Base-by-base conservation (phyloP, 371 early-diverging fungal genomes). In the Capniomyces stellatus region DNA sequence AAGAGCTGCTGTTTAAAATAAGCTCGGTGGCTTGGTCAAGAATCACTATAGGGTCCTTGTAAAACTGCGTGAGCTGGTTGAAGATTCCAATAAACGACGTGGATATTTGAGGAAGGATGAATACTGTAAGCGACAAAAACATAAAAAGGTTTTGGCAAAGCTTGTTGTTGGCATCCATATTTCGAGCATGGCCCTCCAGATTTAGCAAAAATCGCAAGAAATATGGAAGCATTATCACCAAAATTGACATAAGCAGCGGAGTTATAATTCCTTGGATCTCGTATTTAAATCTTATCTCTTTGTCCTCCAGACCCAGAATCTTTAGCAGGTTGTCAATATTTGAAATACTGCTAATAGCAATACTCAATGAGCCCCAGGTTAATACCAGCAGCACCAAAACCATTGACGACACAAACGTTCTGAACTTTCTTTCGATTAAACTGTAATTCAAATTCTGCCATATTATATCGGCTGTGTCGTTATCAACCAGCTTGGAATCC, bases 111-210 rank as follows among this genome's bases (percentile, higher is more conserved):
- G 49, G 49, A 24, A 49, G 49, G 10, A 49, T 27, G 28, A 49
- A 78, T 13, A 89, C 80, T 72, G 85, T 83, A 61, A 88, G 67
- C 51, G 87, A 76, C 64, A 81, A 71, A 65, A 89, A 89, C 59
- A 79, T 74, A 64, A 77, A 89, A 69, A 78, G 87, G 48, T 81
- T 80, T 56, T 74, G 64, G 48, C 79, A 61, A 41, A 78, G 56
- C 0, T 71, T 72, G 30, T 77, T 56, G 47, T 82, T 76, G 29
- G 86, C 76, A 52, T 72, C 71, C 28, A 75, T 74, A 40, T 71
- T 57, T 29, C 76, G 72, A 35, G 77, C 75, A 46, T 76, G 78
- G 43, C 86, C 87, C 61, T 86, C 87, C 18, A 74, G 66, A 1
- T 56, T 74, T 8, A 83, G 72, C 52, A 86, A 59, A 22, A 73